Evolutionary conservation across 306 rosid genomes (phyloP), one percentile per base, ranked within the genome.

Genomic region (Glycine latifolia): DNA sequence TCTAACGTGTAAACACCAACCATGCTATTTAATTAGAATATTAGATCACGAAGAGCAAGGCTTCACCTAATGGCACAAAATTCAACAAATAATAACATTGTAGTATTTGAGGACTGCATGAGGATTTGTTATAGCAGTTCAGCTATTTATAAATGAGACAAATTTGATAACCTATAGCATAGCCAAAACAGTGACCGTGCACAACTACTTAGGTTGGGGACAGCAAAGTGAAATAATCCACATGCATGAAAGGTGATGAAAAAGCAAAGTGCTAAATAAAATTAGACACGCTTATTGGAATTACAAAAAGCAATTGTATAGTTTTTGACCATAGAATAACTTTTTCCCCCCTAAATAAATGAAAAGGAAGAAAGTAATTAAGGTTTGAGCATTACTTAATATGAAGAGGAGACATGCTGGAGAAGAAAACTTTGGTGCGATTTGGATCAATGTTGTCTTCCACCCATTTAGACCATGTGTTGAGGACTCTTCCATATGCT

Each of bases 391-490:
- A 58, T 90, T 90, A 95, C 99, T 89, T 95, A 89, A 95, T 91
- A 77, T 95, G 99, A 53, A 93, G 98, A 82, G 99, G 99, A 16
- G 99, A 95, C 94, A 83, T 93, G 96, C 96, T 91, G 58, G 50
- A 82, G 83, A 95, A 95, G 86, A 93, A 95, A 61, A 95, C 91
- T 2, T 85, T 89, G 73, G 99, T 95, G 5, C 89, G 91, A 41
- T 88, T 89, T 17, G 97, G 93, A 83, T 95, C 86, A 31, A 95
- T 85, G 79, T 95, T 93, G 44, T 85, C 56, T 31, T 93, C 91
- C 16, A 91, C 96, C 97, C 95, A 95, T 65, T 81, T 89, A 10
- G 94, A 87, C 99, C 99, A 95, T 0, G 98, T 95, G 7, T 39
- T 85, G 73, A 95, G 58, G 48, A 95, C 98, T 81, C 90, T 90